These are phyloP conservation scores for Penicillium sp. DNA, from an alignment of 2,329 filamentous ascomycete genomes.

Conservation along the genomic window DNA sequence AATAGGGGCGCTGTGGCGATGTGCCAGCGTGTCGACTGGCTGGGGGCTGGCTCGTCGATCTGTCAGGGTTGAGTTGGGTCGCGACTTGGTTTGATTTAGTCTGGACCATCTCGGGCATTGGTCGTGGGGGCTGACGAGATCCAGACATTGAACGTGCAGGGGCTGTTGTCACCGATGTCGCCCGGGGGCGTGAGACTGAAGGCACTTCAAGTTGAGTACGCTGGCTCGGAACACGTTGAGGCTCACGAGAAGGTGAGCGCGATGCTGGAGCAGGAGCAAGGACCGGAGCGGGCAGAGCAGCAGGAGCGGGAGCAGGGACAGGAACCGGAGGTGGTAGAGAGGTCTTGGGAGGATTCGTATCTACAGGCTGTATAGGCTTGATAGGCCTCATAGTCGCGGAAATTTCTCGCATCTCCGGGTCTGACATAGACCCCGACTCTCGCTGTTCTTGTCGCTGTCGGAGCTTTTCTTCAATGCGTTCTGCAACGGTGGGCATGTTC, in stretches of 20 bases:
- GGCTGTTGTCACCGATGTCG: slow-evolving; percentile 10
- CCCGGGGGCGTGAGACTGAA: slow-evolving; percentile 6
- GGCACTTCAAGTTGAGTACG: slow-evolving; percentile 6
- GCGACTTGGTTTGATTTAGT: neutral
- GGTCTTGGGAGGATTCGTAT: neutral
- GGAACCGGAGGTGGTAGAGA: neutral
- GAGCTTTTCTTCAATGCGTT: slow-evolving; percentile 38
- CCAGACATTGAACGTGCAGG: slow-evolving; percentile 9
- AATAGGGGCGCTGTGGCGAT: slow-evolving; percentile 17
- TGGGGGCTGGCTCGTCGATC: slow-evolving; percentile 10
- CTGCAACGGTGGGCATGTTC: slow-evolving; percentile 27
- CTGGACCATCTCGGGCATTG: neutral
- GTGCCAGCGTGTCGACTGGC: slow-evolving; percentile 8
- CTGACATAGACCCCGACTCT: slow-evolving; percentile 18
- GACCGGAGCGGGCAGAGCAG: neutral
- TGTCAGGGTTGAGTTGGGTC: neutral
- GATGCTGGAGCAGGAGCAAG: slow-evolving; percentile 2
- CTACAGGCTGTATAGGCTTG: slow-evolving; percentile 7
- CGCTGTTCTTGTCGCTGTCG: slow-evolving; percentile 30
- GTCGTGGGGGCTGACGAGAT: neutral
- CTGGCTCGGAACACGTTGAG: slow-evolving; percentile 1
- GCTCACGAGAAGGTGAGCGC: slow-evolving; percentile 11
- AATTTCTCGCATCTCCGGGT: slow-evolving; percentile 11
- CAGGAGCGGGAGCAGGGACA: slow-evolving; percentile 1
- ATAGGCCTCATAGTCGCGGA: slow-evolving; percentile 4